Base-by-base conservation (phyloP, 1,284 basidiomycete genomes). In the Papiliotrema flavescens region DNA sequence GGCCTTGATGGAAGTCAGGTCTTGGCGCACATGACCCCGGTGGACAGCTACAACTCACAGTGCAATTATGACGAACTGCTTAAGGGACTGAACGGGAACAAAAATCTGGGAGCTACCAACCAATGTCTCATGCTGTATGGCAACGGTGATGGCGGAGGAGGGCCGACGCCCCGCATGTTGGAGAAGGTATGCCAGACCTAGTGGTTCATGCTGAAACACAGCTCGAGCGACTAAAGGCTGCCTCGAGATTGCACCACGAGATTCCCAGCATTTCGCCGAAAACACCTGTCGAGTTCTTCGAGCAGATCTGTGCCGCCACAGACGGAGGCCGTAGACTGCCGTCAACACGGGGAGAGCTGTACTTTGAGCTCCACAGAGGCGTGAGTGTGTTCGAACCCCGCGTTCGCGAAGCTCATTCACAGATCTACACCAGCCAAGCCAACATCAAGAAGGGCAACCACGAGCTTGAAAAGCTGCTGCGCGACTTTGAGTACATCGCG, bases 381-480 rank as follows among this genome's bases (percentile, higher is more conserved):
- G 55, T 59, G 53, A 48, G 57, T 52, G 6, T 3, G 6, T 1
- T 13, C 2, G 17, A 9, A 49, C 15, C 35, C 36, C 43, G 20
- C 22, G 15, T 8, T 40, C 17, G 15, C 8, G 11, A 4, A 17
- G 2, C 19, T 39, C n/a, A 43, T 36, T 1, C 37, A 50, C 34
- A 53, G 40, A 22, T 45, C 20, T 24, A 53, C 53, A 47, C 47
- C 5, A n/a, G 86, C 2, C 88, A 89, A 76, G 85, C 85, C 83
- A 88, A 86, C 3, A 95, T 94, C 79, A 97, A 97, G 81, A 89
- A 86, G 72, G 89, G 90, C 15, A 96, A 96, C 71, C 81, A 93
- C 43, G 88, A 93, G 68, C 85, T 87, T 19, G 94, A 96, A 76
- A 87, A 92, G 48, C 76, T 94, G 32, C 76, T 97, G 55, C 83